Evolutionary conservation across 352 stramenopile genomes (phyloP), one percentile per base, ranked within the genome.

Genomic region (Globisporangium mamillatum): DNA sequence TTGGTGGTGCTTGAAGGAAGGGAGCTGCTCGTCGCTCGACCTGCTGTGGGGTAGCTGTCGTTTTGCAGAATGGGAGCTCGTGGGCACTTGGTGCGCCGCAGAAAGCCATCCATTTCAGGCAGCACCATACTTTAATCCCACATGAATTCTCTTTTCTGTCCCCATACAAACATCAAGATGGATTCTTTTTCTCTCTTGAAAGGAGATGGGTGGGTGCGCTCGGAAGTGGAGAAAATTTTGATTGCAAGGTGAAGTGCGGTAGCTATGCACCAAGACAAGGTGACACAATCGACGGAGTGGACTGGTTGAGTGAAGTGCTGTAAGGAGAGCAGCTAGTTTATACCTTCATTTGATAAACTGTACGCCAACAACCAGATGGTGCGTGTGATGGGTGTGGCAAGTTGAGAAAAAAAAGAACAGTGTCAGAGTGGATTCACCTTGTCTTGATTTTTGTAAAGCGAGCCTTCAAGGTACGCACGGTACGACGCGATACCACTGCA

Each of bases 121-220:
- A n/a, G 52, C 57, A 32, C 22, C 38, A 64, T 55, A 64, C 22
- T 64, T 53, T 34, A 64, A 54, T 63, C n/a, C 36, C 34, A 64
- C 36, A 53, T 25, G 34, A 22, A 36, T 27, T 38, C 27, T 61
- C 38, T 52, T 67, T 66, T 60, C 12, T 61, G 16, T 29, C 4
- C 3, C 9, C 25, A 69, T 69, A 64, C 64, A 58, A 50, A 63
- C 8, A 36, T 34, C 64, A 14, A 64, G 18, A 58, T 24, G 32
- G 58, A 32, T 70, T 70, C 65, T 66, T 70, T 70, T 66, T 70
- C 12, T 62, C 22, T 18, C 36, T 16, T 22, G 4, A 14, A 25
- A 9, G 54, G 32, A 22, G 56, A 62, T 62, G 56, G 20, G 27
- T 48, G 56, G 56, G 32, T 61, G 12, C 56, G 22, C 50, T 25